Evolutionary conservation across 2,329 filamentous ascomycete species (phyloP).

Genomic region (Pseudopithomyces maydicus): DNA sequence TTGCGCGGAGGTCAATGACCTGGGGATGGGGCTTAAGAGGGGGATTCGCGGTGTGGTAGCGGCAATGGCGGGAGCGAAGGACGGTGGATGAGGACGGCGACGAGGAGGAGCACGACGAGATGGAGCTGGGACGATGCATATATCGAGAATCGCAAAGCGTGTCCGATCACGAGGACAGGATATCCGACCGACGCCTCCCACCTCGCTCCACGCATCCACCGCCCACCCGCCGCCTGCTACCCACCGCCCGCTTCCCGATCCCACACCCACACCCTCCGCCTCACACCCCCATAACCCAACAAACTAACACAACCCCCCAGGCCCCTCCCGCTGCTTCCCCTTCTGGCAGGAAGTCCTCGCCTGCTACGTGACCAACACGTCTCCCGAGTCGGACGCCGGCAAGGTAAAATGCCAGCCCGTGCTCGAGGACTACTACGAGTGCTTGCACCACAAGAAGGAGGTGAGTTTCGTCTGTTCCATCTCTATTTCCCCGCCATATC

Average conservation of each 20-base stretch:
- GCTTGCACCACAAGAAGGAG: constrained; percentile 98
- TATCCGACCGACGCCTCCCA: not conserved
- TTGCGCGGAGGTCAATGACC: not conserved
- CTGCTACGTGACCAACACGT: constrained; percentile 96
- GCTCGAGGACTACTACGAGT: constrained; percentile 98
- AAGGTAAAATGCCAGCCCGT: constrained; percentile 85
- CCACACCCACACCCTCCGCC: not conserved
- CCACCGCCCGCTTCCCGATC: not conserved
- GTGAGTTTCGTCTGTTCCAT: constrained; percentile 57
- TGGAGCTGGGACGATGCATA: no score
- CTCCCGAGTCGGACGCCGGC: constrained; percentile 74
- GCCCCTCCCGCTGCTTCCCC: constrained; percentile 86
- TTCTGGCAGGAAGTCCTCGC: constrained; percentile 99
- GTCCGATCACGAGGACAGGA: no score
- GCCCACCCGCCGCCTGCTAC: not conserved
- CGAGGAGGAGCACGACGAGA: no score
- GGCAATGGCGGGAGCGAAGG: constrained; percentile 16
- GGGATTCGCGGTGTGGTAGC: constrained; percentile 10
- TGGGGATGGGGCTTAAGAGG: not conserved
- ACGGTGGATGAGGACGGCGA: constrained; percentile 8
- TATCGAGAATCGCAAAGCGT: no score
- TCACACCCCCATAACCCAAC: not conserved
- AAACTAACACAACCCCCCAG: constrained; percentile 47
- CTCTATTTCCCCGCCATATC: constrained; percentile 14
- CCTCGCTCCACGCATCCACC: no score